Base-by-base conservation (phyloP, 2,329 filamentous ascomycete genomes). In the Neopestalotiopsis rosae region DNA sequence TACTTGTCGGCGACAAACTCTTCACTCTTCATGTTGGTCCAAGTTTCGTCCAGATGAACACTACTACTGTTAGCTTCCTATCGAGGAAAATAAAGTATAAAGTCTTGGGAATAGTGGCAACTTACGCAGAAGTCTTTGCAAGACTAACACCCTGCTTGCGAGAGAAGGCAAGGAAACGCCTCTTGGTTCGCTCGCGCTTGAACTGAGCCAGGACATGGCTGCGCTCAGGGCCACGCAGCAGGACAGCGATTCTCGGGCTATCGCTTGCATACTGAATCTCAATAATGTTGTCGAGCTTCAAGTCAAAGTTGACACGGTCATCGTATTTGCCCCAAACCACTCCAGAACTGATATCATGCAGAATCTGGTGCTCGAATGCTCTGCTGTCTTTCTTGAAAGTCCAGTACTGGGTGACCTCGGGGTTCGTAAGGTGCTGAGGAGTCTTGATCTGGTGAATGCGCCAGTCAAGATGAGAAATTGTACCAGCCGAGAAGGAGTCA, bases 331-430 rank as follows among this genome's bases (percentile, higher is more conserved):
- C 84, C 87, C 87, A 89, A 0, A 75, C 76, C 2, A 81, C 79
- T 14, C 74, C 75, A 3, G 83, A 83, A 20, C 79, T 68, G 3
- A 81, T 79, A 17, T 85, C 81, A 59, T 81, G 82, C 4, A 89
- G 80, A 1, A 88, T 83, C 72, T 88, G 87, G 71, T 89, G 87
- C 78, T 88, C 84, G 66, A 89, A 86, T 62, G 79, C 72, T 28
- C 75, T 72, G 66, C 79, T 79, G 14, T 80, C 79, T 6, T 74
- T 73, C 38, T 81, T 76, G 83, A 84, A 89, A 64, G 86, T 85
- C 86, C 86, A 87, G 77, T 88, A 89, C 74, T 89, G 87, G 13
- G 85, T 88, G 5, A 86, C 83, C 13, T 79, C 73, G 2, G 79
- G 76, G 66, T 83, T 84, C 28, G 83, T 86, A 1, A 86, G 84